phyloP scores from a whole-genome alignment of 2,329 filamentous ascomycete genomes.

The Beauveria medogensis region DNA sequence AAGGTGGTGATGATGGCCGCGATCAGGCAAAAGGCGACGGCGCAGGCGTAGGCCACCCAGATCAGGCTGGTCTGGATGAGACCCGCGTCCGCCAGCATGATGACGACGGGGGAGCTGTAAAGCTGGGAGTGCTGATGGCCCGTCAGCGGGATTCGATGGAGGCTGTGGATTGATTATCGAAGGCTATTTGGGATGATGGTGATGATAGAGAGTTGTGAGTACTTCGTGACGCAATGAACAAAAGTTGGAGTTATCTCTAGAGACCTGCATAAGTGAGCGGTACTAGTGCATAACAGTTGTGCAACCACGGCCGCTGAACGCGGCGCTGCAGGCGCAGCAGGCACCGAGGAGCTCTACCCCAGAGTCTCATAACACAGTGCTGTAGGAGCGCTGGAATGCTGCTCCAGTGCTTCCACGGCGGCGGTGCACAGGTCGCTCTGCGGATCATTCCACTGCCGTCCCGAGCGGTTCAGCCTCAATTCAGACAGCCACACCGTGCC shows the following conservation, averaged over 20 bases:
- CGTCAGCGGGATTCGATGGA: not conserved
- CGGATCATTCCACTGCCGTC: slow-evolving; percentile 8
- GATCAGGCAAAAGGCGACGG: slow-evolving; percentile 65
- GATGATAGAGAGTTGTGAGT: not conserved
- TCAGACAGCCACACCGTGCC: not conserved
- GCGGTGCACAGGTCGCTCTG: not conserved
- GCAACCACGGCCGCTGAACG: no score
- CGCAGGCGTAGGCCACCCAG: slow-evolving; percentile 87
- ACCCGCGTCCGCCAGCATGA: slow-evolving; percentile 36
- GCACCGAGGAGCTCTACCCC: no score
- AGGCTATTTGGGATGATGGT: not conserved
- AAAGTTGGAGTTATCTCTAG: slow-evolving; percentile 1
- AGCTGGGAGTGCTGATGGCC: not conserved
- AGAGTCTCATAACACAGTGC: not conserved
- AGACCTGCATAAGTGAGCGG: slow-evolving; percentile 4
- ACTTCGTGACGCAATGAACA: slow-evolving; percentile 11
- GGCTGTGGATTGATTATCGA: not conserved
- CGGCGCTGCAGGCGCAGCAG: no score
- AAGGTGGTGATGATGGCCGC: slow-evolving; percentile 81
- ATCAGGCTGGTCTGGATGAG: slow-evolving; percentile 84
- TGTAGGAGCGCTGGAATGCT: no score
- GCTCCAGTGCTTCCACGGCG: no score
- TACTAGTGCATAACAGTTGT: not conserved
- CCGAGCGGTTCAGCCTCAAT: not conserved
- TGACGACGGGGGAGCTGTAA: not conserved